Percentiles rank a stretch among this genome's conserved stretches.
Evolutionary conservation across 2,329 filamentous ascomycete genomes (phyloP).

Genomic region (Neopestalotiopsis sp.): DNA sequence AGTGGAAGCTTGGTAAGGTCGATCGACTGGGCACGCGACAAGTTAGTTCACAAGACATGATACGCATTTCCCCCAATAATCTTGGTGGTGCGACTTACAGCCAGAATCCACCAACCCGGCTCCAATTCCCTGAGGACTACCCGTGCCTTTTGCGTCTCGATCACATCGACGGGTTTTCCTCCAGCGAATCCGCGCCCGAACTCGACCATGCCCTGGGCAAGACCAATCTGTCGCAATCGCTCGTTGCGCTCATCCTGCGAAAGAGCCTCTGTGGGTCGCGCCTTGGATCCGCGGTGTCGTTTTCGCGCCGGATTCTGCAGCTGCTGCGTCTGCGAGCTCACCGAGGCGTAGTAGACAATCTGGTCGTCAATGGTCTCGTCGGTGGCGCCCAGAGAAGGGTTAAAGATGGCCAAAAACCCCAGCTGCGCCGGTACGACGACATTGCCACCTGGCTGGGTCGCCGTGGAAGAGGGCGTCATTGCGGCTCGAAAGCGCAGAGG

Average conservation of each 20-base stretch:
- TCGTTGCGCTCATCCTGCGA: slow-evolving; percentile 78
- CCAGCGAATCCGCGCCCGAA: slow-evolving; percentile 89
- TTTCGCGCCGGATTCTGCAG: slow-evolving; percentile 45
- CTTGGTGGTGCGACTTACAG: slow-evolving; percentile 58
- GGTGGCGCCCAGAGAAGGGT: slow-evolving; percentile 67
- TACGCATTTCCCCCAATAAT: neutral
- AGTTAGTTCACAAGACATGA: neutral
- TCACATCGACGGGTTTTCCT: slow-evolving; percentile 76
- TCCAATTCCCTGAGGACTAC: slow-evolving; percentile 89
- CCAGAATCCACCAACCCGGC: slow-evolving; percentile 92
- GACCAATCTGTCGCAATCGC: slow-evolving; percentile 87
- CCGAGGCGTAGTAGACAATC: slow-evolving; percentile 90
- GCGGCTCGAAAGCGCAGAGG: neutral
- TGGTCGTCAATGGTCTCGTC: slow-evolving; percentile 80
- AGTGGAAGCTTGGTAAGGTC: slow-evolving; percentile 77
- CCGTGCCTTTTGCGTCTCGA: slow-evolving; percentile 89
- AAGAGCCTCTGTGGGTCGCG: slow-evolving; percentile 47
- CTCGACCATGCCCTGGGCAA: slow-evolving; percentile 95
- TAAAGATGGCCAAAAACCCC: slow-evolving; percentile 93
- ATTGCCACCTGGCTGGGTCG: slow-evolving; percentile 23
- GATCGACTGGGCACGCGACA: slow-evolving; percentile 63
- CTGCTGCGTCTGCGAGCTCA: slow-evolving; percentile 47
- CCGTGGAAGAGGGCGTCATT: slow-evolving; percentile 19
- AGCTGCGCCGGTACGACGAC: slow-evolving; percentile 77
- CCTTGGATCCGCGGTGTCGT: slow-evolving; percentile 47